Conservation (phyloP, 106 monocot species). For the Vanilla planifolia region DNA sequence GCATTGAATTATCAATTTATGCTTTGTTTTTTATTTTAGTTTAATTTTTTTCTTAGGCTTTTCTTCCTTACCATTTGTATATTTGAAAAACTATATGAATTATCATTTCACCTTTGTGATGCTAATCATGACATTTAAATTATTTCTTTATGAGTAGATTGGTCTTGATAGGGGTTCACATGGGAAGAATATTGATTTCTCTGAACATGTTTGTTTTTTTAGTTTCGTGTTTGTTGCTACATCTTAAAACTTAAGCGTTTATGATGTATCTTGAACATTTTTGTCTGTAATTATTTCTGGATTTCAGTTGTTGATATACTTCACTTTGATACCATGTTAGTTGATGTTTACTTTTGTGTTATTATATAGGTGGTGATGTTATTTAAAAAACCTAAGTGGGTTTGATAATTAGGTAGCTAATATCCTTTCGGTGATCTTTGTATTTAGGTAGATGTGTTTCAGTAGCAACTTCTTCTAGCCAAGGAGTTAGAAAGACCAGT, state of each 20-base stretch:
- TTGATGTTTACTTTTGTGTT: too few species aligned
- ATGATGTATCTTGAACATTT: too few species aligned
- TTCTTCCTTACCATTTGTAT: too few species aligned
- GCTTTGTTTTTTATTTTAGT: too few species aligned
- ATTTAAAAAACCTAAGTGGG: too few species aligned
- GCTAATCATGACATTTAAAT: not conserved
- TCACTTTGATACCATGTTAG: not conserved
- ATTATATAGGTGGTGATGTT: too few species aligned
- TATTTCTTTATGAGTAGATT: slow-evolving; percentile 39
- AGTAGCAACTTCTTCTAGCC: slow-evolving; percentile 66
- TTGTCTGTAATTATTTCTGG: too few species aligned
- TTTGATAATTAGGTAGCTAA: not conserved
- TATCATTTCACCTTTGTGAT: not conserved
- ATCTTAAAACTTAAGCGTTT: not conserved
- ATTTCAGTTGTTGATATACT: too few species aligned
- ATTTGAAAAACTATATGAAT: not conserved
- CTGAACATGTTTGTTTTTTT: slow-evolving; percentile 53
- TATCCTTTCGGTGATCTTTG: not conserved
- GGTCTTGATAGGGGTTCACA: slow-evolving; percentile 93
- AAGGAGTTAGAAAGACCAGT: slow-evolving; percentile 73
- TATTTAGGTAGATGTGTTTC: slow-evolving; percentile 69
- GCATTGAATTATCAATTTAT: too few species aligned
- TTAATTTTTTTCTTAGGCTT: too few species aligned
- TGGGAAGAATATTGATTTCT: slow-evolving; percentile 70
- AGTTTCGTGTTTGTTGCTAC: not conserved